Evolutionary conservation across 2,329 filamentous ascomycete species (phyloP), one percentile per base, ranked within the genome.

Genomic region (Rhynchosporium secalis): DNA sequence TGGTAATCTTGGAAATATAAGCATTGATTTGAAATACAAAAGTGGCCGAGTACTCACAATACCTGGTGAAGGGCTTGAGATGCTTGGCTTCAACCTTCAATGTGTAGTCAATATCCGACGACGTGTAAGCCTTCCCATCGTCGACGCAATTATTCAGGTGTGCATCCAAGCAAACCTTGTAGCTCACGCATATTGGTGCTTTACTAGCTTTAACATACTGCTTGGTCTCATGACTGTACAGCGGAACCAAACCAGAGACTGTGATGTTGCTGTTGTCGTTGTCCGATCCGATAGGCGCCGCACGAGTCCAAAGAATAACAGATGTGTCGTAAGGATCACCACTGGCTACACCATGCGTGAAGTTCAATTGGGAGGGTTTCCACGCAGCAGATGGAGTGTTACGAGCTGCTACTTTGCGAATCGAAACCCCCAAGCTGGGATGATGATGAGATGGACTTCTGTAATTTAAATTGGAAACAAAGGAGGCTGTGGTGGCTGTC

Each of bases 91-190:
- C 88, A 13, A 90, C 83, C 80, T 87, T 62, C 58, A 73, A 20
- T 66, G 62, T 92, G 72, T 87, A 92, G 71, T 92, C 89, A 54
- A 92, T 84, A 71, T 92, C 89, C 0, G 84, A 88, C 41, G 82
- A 89, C 0, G 89, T 92, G 71, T 86, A 90, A 0, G 81, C 86
- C 41, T 76, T 82, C 4, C 89, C 89, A 1, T 77, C 77, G 56
- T 81, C 78, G 1, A 84, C 83, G 7, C 83, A 76, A 2, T 77
- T 70, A 10, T 75, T 74, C 38, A 83, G 77, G 2, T 63, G 73
- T 56, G 79, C 71, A 67, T 81, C 79, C 26, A 76, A 75, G 13
- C 80, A 79, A 20, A 91, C 81, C 62, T 81, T 82, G 79, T 85
- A 92, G 41, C 86, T 79, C 0, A 91, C 81, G 68, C 89, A 92